Percentiles rank a stretch among this genome's conserved stretches.
These are phyloP conservation scores for Graphilbum fragrans DNA, from an alignment of 2,329 filamentous ascomycete genomes.

Conservation along the genomic window DNA sequence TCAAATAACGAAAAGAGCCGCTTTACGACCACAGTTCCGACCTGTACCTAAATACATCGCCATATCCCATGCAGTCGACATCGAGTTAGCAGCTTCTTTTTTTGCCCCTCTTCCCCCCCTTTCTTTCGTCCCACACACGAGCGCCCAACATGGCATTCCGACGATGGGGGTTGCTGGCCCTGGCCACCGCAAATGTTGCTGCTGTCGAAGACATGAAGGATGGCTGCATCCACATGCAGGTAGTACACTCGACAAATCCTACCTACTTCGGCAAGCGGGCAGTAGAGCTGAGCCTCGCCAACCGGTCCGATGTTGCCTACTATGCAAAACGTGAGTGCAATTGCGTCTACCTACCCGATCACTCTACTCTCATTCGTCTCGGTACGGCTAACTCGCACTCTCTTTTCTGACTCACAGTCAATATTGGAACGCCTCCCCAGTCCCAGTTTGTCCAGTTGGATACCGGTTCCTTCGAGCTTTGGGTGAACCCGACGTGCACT, in stretches of 20 bases:
- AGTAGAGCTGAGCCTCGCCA: slow-evolving; percentile 31
- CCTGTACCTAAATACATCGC: too few relatives aligned
- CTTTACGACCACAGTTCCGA: too few relatives aligned
- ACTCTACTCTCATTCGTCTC: slow-evolving; percentile 1
- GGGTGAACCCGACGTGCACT: slow-evolving; percentile 50
- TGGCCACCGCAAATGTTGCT: not conserved
- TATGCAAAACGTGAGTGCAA: slow-evolving; percentile 30
- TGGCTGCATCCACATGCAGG: slow-evolving; percentile 25
- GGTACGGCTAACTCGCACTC: not conserved
- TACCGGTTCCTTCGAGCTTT: slow-evolving; percentile 48
- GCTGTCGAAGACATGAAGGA: slow-evolving; percentile 9
- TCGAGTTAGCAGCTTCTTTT: not conserved
- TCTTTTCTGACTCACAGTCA: slow-evolving; percentile 19
- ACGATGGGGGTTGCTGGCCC: not conserved
- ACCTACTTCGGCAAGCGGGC: slow-evolving; percentile 27
- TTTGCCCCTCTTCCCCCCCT: not conserved
- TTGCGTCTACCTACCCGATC: slow-evolving; percentile 1
- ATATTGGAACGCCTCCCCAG: slow-evolving; percentile 42
- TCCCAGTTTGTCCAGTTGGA: slow-evolving; percentile 42
- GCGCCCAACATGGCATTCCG: not conserved
- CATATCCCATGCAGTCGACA: not conserved
- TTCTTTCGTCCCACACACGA: not conserved
- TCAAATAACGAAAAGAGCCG: too few relatives aligned
- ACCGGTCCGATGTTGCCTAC: slow-evolving; percentile 41
- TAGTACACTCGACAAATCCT: slow-evolving; percentile 29